Evolutionary conservation across 148 eudicot species (phyloP).

Genomic region (Vaccinium macrocarpon): DNA sequence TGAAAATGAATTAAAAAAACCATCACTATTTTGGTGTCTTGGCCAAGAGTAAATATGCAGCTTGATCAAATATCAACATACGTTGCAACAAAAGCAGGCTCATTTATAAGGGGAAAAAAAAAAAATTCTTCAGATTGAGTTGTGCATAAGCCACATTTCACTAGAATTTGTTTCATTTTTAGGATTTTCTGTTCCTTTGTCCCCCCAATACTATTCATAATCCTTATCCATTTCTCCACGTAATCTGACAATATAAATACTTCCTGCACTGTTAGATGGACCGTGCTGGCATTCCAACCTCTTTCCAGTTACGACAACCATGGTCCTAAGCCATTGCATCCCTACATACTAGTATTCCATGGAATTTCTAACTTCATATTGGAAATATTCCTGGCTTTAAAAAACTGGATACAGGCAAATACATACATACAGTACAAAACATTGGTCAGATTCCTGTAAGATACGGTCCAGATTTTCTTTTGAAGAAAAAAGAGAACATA

Average conservation of each 20-base stretch:
- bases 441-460: not conserved
- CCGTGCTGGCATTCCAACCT: not conserved
- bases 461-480: not conserved
- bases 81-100: not conserved
- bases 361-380: not conserved
- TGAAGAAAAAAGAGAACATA: not conserved
- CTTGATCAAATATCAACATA: not conserved
- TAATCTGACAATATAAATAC: not conserved
- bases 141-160: not conserved
- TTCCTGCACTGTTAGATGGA: not conserved
- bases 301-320: not conserved
- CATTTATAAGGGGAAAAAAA: not conserved
- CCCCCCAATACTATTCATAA: not conserved
- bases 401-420: not conserved
- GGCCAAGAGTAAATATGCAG: not conserved
- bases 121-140: not conserved
- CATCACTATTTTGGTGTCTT: not conserved
- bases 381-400: not conserved
- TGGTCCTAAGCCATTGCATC: not conserved
- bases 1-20: not conserved
- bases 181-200: not conserved
- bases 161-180: not conserved
- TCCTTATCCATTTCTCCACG: not conserved
- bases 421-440: not conserved
- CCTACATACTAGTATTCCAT: no score